Conservation (phyloP, 768 basidiomycete genomes). For the Heimioporus sp. region DNA sequence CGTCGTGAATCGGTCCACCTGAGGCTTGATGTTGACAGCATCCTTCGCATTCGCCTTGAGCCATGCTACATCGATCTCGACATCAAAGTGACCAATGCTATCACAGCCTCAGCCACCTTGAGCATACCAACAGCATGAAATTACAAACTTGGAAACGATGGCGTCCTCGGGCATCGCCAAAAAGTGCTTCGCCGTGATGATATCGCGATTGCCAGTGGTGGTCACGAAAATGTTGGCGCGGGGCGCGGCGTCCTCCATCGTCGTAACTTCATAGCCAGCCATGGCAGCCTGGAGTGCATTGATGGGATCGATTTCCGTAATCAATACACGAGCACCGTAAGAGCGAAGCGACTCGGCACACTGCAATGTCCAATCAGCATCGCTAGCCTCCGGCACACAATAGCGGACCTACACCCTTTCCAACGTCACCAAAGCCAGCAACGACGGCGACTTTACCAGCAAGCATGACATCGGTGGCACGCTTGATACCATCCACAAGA, state of each 20-base stretch:
- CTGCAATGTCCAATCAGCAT: slow-evolving; percentile 38
- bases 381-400: background rate
- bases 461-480: slow-evolving; percentile 99
- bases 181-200: slow-evolving; percentile 93
- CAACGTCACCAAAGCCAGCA: slow-evolving; percentile 98
- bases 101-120: slow-evolving; percentile 8
- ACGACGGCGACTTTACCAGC: slow-evolving; percentile 99
- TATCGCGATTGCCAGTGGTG: slow-evolving; percentile 98
- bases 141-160: slow-evolving; percentile 92
- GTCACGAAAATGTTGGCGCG: slow-evolving; percentile 93
- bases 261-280: slow-evolving; percentile 98
- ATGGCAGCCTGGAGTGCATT: slow-evolving; percentile 99
- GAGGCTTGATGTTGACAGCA: slow-evolving; percentile 92
- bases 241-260: slow-evolving; percentile 96
- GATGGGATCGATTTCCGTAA: slow-evolving; percentile 99
- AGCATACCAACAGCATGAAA: background rate
- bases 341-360: slow-evolving; percentile 96
- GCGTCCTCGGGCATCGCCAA: slow-evolving; percentile 95
- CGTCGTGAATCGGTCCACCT: slow-evolving; percentile 98
- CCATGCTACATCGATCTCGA: slow-evolving; percentile 98
- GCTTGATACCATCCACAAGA: slow-evolving; percentile 99
- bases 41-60: slow-evolving; percentile 88
- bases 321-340: slow-evolving; percentile 94
- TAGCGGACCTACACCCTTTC: slow-evolving; percentile 82
- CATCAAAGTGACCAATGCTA: slow-evolving; percentile 84